Base-by-base conservation (phyloP, 2,329 filamentous ascomycete genomes). In the Xylariaceae sp. region DNA sequence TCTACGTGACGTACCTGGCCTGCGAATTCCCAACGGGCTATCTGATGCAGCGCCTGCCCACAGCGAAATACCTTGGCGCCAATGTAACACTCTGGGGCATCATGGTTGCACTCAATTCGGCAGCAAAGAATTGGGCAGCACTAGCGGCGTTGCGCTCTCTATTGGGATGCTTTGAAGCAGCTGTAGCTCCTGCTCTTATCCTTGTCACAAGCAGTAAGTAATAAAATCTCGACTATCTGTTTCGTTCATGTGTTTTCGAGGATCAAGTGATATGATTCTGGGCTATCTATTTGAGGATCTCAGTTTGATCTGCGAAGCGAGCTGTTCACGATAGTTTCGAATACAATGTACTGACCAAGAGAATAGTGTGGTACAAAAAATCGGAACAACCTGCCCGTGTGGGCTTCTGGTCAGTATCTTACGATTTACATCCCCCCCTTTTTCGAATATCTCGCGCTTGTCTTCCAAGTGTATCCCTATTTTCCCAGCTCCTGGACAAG, bases 341-440 rank as follows among this genome's bases (percentile, higher is more conserved):
- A 6, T 6, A 26, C 22, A 11, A 26, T 11, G 6, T 26, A 26
- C 22, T 26, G 22, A 26, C 22, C 11, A 26, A 26, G 6, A 26
- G 6, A 6, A 26, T 11, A 26, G 22, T 74, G 65, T 78, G 71
- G 72, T 76, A 76, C 43, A 73, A 70, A 44, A 66, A 69, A 44
- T 68, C 69, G 4, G 78, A 83, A 50, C 78, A 81, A 48, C 75
- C 78, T 0, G 57, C 76, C 16, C 69, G 79, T 2, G 73, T 80
- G 11, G 74, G 76, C 4, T 50, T 76, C 36, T 83, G 79, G 78
- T n/a, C n/a, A n/a, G n/a, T n/a, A n/a, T n/a, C n/a, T n/a, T n/a
- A n/a, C n/a, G n/a, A n/a, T n/a, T n/a, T n/a, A n/a, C n/a, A n/a
- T n/a, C n/a, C n/a, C n/a, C n/a, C n/a, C n/a, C n/a, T n/a, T n/a